A percentile compares a stretch with the other conserved stretches of the same genome.
These are phyloP conservation scores for Botrytis elliptica DNA, from an alignment of 2,329 filamentous ascomycete genomes.

Conservation along the genomic window DNA sequence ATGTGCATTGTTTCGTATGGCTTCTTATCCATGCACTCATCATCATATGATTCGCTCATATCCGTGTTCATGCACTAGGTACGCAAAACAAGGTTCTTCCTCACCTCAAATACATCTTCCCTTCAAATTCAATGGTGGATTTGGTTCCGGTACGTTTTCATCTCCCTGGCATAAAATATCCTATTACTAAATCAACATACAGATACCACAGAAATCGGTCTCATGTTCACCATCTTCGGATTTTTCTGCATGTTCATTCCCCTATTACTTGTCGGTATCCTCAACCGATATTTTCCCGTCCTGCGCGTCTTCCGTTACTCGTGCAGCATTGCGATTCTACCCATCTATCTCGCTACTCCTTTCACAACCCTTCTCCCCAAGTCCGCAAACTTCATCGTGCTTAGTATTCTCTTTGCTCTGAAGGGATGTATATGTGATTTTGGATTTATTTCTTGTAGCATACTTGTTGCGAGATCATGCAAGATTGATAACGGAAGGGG, in stretches of 20 bases:
- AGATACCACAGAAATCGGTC: constrained; percentile 12
- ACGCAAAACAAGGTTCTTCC: not conserved
- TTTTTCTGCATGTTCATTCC: constrained; percentile 6
- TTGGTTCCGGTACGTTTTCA: not conserved
- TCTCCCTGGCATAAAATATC: not conserved
- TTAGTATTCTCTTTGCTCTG: not conserved
- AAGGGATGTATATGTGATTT: constrained; percentile 11
- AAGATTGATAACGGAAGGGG: not conserved
- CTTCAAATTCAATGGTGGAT: constrained; percentile 11
- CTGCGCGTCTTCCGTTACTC: not conserved
- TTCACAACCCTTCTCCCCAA: constrained; percentile 5
- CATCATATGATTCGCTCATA: constrained; percentile 6
- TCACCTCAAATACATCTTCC: not conserved
- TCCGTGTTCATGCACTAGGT: constrained; percentile 1
- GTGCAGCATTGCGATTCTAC: not conserved
- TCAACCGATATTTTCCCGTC: not conserved
- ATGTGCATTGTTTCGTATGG: constrained; percentile 13
- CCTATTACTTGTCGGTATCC: not conserved
- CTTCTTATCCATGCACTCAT: not conserved
- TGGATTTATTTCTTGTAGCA: not conserved
- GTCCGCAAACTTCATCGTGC: not conserved
- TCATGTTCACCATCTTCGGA: constrained; percentile 17
- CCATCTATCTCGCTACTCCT: constrained; percentile 9
- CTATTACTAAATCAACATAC: not conserved
- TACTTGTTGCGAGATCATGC: constrained; percentile 7